phyloP scores from a whole-genome alignment of 768 basidiomycete species.

The Suillus tomentosus region DNA sequence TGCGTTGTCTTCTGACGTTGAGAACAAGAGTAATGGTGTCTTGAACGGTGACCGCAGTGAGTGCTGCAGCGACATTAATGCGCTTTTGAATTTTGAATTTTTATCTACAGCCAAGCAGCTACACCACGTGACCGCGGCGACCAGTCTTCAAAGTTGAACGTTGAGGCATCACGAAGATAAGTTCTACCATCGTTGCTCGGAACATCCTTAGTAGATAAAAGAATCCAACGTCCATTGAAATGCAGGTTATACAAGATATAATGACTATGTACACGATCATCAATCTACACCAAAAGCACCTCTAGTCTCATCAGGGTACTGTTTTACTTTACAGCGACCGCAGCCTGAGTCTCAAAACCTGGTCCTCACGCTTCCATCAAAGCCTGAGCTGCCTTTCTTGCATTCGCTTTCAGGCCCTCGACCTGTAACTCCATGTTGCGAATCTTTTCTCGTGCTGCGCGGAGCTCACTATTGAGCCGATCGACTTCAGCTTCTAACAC shows the following conservation, averaged over 20 bases:
- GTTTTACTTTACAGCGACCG: slow-evolving; percentile 4
- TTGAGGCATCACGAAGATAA: too few relatives aligned
- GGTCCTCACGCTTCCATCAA: slow-evolving; percentile 36
- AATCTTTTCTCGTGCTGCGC: slow-evolving; percentile 81
- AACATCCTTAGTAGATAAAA: background rate
- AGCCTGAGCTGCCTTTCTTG: slow-evolving; percentile 72
- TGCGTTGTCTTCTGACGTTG: too few relatives aligned
- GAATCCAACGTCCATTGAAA: background rate
- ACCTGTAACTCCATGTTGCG: slow-evolving; percentile 83
- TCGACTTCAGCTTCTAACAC: slow-evolving; percentile 59
- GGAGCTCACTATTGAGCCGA: slow-evolving; percentile 62
- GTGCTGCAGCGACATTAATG: too few relatives aligned
- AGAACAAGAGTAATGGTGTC: too few relatives aligned
- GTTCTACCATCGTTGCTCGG: too few relatives aligned
- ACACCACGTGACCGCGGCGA: too few relatives aligned
- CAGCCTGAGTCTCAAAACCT: background rate
- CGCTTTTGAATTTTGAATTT: too few relatives aligned
- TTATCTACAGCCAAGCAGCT: too few relatives aligned
- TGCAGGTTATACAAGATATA: background rate
- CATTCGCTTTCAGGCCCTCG: slow-evolving; percentile 73
- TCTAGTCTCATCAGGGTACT: background rate
- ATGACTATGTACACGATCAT: background rate
- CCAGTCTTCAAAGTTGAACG: too few relatives aligned
- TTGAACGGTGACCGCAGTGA: too few relatives aligned
- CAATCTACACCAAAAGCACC: background rate